A percentile compares a stretch with the other conserved stretches of the same genome.
phyloP scores from a whole-genome alignment of 2,329 filamentous ascomycete species.

The Lachnellula hyalina region DNA sequence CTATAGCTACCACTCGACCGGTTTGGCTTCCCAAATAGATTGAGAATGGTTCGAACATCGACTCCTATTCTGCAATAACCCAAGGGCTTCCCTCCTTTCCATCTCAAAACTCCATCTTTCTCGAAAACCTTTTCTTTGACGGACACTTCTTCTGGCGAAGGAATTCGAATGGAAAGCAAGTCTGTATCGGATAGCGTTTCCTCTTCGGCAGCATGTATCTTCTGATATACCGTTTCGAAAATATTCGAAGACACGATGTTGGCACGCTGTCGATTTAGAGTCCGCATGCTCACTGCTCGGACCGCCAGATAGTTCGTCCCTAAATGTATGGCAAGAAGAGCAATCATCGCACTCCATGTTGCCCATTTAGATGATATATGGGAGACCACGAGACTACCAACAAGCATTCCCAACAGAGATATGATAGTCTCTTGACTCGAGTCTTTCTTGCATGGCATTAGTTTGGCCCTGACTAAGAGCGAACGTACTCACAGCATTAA shows the following conservation, averaged over 20 bases:
- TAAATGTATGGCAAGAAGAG: slow-evolving; percentile 71
- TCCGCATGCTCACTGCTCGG: slow-evolving; percentile 73
- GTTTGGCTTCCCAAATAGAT: slow-evolving; percentile 9
- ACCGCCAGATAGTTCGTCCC: slow-evolving; percentile 85
- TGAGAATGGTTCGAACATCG: slow-evolving; percentile 31
- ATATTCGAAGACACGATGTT: slow-evolving; percentile 67
- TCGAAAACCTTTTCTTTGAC: slow-evolving; percentile 26
- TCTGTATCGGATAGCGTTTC: not conserved
- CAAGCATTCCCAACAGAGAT: slow-evolving; percentile 79
- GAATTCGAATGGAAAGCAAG: slow-evolving; percentile 32
- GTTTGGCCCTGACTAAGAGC: not conserved
- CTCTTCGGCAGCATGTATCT: not conserved
- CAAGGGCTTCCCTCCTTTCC: slow-evolving; percentile 39
- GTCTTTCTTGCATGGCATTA: slow-evolving; percentile 53
- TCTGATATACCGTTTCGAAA: slow-evolving; percentile 28
- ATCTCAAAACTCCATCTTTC: slow-evolving; percentile 42
- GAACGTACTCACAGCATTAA: slow-evolving; percentile 66
- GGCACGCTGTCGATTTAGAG: slow-evolving; percentile 80
- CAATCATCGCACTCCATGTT: slow-evolving; percentile 69
- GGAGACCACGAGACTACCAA: slow-evolving; percentile 75
- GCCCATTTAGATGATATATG: slow-evolving; percentile 63
- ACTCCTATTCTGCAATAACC: slow-evolving; percentile 52
- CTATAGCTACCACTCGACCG: slow-evolving; percentile 11
- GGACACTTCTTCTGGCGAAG: slow-evolving; percentile 63
- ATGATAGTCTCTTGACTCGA: slow-evolving; percentile 94